Evolutionary conservation across 78 protist species (phyloP).

Genomic region (Emiliania huxleyi): DNA sequence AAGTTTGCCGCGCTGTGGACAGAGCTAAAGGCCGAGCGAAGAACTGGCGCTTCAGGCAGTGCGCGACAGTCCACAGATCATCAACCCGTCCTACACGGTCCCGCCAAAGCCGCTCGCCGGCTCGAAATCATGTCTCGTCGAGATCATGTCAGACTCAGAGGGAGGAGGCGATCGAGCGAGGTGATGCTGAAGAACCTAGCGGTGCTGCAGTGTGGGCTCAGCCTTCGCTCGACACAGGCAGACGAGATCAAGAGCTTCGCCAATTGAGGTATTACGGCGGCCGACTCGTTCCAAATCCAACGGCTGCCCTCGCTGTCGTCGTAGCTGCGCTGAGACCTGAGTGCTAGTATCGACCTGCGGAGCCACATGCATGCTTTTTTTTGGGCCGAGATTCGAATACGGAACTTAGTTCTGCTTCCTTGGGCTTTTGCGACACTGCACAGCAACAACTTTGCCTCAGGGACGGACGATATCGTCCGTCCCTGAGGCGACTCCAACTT

Average conservation of each 20-base stretch:
- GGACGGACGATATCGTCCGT: no score
- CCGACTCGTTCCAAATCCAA: no score
- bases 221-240: not conserved
- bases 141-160: not conserved
- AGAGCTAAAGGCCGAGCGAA: not conserved
- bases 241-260: not conserved
- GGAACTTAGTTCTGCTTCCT: no score
- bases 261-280: no score
- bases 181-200: not conserved
- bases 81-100: not conserved
- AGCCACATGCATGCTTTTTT: no score
- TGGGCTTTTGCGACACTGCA: no score
- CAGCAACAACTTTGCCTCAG: no score
- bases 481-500: no score
- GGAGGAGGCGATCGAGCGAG: not conserved
- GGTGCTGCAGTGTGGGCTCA: not conserved
- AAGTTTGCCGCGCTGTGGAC: not conserved
- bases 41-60: not conserved
- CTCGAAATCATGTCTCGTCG: not conserved
- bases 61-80: not conserved
- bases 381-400: no score
- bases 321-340: no score
- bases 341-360: no score
- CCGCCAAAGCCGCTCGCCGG: not conserved
- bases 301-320: no score